Conservation (phyloP, 495 filamentous ascomycete species). For the Hypoxylon fuscum region DNA sequence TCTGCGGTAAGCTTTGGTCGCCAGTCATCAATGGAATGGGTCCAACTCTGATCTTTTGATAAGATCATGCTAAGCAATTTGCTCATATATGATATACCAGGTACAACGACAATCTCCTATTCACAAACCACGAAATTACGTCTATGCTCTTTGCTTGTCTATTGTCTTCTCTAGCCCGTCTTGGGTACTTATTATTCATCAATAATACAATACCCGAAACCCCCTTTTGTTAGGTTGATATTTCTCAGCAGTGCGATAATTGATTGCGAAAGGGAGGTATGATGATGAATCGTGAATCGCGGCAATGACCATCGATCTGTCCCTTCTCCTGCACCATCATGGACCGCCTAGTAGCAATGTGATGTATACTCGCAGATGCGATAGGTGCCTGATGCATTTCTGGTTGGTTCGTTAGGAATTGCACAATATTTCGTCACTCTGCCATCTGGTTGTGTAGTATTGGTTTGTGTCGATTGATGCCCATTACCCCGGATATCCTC, state of each 20-base stretch:
- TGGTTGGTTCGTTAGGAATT: constrained; percentile 36
- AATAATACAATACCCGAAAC: neutral
- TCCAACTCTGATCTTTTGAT: neutral
- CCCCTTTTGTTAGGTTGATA: neutral
- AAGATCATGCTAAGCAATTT: neutral
- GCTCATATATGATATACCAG: neutral
- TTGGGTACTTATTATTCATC: neutral
- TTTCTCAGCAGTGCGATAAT: constrained; percentile 4
- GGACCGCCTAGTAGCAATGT: constrained; percentile 10
- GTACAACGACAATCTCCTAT: neutral
- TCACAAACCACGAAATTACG: neutral
- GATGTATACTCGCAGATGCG: constrained; percentile 10
- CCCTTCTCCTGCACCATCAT: constrained; percentile 2
- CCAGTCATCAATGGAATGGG: neutral
- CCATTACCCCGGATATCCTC: constrained; percentile 37
- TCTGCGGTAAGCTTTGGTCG: too few relatives aligned
- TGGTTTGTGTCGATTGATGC: constrained; percentile 25
- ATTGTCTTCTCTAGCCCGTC: neutral
- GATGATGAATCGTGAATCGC: too few relatives aligned
- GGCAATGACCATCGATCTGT: constrained; percentile 13
- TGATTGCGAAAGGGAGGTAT: neutral
- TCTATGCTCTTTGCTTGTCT: neutral
- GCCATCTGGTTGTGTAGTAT: constrained; percentile 13
- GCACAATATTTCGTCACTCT: constrained; percentile 40
- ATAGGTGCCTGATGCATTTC: neutral